Percentiles rank a stretch among this genome's conserved stretches.
phyloP scores from a whole-genome alignment of 345 rosid species.

The Erucastrum elatum region DNA sequence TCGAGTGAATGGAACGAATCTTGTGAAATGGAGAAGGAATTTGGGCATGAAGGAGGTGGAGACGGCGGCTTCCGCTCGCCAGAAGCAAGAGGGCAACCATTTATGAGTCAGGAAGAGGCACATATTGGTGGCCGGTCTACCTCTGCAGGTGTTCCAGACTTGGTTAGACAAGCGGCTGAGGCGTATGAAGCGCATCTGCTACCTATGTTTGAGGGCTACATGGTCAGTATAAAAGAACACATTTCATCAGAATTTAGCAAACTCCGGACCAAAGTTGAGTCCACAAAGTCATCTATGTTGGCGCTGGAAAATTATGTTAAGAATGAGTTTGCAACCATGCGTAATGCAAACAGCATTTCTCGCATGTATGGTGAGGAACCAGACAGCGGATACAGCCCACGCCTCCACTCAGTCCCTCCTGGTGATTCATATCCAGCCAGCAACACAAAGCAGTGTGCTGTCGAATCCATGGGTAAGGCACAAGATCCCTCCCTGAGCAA shows the following conservation, averaged over 20 bases:
- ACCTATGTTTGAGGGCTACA: background rate
- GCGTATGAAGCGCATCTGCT: background rate
- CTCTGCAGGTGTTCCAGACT: background rate
- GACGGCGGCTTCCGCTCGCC: background rate
- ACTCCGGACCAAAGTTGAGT: background rate
- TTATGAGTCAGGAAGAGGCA: background rate
- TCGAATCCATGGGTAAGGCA: too few relatives aligned
- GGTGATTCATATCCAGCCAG: too few relatives aligned
- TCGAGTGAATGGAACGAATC: background rate
- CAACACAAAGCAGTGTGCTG: too few relatives aligned
- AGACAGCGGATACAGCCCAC: too few relatives aligned
- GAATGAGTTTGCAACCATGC: background rate
- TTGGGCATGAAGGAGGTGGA: background rate
- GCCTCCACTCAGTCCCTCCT: too few relatives aligned
- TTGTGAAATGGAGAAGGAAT: background rate
- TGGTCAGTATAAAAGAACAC: background rate
- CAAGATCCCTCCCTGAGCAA: too few relatives aligned
- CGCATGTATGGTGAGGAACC: background rate
- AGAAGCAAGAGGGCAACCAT: background rate
- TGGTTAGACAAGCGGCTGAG: background rate
- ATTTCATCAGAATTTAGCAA: background rate
- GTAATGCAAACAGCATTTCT: background rate
- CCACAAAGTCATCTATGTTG: background rate
- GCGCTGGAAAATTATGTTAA: background rate
- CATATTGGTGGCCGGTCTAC: background rate